phyloP scores from a whole-genome alignment of 176 grass and related monocot species.

The Hyparrhenia diplandra region DNA sequence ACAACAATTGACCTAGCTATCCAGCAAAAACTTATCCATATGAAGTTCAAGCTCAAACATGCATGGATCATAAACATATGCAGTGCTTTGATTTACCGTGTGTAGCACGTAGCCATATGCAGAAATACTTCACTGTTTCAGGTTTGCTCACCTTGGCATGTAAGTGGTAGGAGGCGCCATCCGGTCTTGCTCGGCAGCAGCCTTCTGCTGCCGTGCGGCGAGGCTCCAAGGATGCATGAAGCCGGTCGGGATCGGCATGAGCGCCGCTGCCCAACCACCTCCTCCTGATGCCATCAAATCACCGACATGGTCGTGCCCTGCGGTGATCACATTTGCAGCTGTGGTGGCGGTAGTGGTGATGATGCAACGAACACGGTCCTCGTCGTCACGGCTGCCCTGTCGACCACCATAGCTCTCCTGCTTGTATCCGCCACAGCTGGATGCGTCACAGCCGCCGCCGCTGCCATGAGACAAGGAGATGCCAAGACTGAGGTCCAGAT shows the following conservation, averaged over 20 bases:
- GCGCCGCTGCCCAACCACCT: slow-evolving; percentile 9
- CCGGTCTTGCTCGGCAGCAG: slow-evolving; percentile 60
- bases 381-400: background rate
- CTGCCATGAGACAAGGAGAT: slow-evolving; percentile 47
- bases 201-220: slow-evolving; percentile 89
- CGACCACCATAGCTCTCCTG: background rate
- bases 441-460: background rate
- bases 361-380: background rate
- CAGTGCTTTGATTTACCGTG: background rate
- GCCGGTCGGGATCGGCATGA: slow-evolving; percentile 44
- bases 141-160: slow-evolving; percentile 28
- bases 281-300: background rate
- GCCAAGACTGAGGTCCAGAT: slow-evolving; percentile 79
- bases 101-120: no score
- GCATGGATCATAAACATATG: background rate
- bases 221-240: slow-evolving; percentile 94
- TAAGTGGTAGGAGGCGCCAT: background rate
- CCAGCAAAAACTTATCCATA: background rate
- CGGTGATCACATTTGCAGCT: background rate
- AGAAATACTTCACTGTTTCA: background rate
- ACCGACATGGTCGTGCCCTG: background rate
- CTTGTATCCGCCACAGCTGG: background rate
- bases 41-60: background rate
- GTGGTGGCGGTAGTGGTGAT: slow-evolving; percentile 1
- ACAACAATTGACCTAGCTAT: background rate